Evolutionary conservation across 2,329 filamentous ascomycete species (phyloP).

Genomic region (Fusarium xylarioides): DNA sequence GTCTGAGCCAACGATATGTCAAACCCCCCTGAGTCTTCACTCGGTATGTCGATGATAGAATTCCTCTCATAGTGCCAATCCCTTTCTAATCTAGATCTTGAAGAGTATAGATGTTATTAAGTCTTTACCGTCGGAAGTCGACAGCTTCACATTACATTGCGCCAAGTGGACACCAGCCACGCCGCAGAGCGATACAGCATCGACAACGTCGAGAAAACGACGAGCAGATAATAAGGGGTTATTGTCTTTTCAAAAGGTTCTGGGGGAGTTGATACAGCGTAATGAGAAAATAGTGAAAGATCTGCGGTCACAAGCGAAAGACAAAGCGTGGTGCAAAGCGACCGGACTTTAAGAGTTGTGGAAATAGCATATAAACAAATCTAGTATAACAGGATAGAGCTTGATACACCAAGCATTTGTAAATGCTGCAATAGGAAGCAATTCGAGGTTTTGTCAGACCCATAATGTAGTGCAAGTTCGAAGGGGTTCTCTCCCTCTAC

Average conservation of each 20-base stretch:
- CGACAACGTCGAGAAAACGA: background rate
- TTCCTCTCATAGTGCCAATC: rapidly evolving
- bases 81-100: background rate
- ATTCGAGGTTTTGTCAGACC: rapidly evolving
- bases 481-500: no score
- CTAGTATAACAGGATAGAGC: background rate
- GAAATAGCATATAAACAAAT: background rate
- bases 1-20: background rate
- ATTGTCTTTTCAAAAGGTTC: background rate
- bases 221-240: background rate
- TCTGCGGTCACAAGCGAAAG: background rate
- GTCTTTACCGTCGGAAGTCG: background rate
- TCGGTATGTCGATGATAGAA: background rate
- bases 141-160: background rate
- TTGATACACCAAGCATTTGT: background rate
- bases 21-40: no score
- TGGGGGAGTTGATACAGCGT: background rate
- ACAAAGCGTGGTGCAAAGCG: background rate
- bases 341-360: no score
- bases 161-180: background rate
- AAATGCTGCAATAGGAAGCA: background rate
- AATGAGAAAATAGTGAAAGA: background rate
- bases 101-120: background rate
- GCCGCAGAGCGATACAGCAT: background rate
- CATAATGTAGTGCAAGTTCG: rapidly evolving